Conservation (phyloP, 352 stramenopile genomes). For the Phytopythium sindhum region DNA sequence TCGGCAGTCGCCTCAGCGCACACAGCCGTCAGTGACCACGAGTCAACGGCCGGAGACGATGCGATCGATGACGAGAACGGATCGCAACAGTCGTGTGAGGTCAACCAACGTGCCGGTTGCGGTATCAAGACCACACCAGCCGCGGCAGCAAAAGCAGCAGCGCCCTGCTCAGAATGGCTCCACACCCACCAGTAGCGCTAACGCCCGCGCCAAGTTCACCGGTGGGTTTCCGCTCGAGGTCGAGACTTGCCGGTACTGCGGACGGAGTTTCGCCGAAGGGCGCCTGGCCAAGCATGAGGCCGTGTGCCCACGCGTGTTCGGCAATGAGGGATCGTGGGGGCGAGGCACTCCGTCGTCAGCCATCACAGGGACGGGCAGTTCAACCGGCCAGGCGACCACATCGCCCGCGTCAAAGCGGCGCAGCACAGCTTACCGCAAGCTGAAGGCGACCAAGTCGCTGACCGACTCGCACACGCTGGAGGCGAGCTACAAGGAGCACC, state of each 20-base stretch:
- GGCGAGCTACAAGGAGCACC: conserved; percentile 73
- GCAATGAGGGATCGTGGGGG: conserved; percentile 71
- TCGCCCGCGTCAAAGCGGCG: conserved; percentile 5
- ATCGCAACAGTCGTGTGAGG: background rate
- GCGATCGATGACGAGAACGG: background rate
- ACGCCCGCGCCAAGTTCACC: background rate
- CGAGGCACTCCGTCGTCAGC: conserved; percentile 30
- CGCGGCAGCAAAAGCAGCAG: background rate
- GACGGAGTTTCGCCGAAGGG: conserved; percentile 76
- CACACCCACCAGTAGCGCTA: background rate
- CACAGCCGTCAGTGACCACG: background rate
- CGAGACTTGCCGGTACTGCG: conserved; percentile 78
- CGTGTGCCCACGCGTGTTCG: conserved; percentile 77
- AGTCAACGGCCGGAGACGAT: background rate
- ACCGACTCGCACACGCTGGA: conserved; percentile 56
- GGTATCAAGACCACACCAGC: background rate
- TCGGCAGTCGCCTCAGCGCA: background rate
- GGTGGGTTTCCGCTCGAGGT: conserved; percentile 10
- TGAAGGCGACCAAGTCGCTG: conserved; percentile 21
- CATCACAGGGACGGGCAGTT: background rate
- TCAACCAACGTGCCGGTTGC: background rate
- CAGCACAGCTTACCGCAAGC: background rate
- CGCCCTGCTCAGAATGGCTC: background rate
- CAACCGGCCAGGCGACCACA: background rate
- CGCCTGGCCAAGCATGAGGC: conserved; percentile 77